phyloP scores from a whole-genome alignment of 352 stramenopile species.

The Chrysophaeum taylorii region DNA sequence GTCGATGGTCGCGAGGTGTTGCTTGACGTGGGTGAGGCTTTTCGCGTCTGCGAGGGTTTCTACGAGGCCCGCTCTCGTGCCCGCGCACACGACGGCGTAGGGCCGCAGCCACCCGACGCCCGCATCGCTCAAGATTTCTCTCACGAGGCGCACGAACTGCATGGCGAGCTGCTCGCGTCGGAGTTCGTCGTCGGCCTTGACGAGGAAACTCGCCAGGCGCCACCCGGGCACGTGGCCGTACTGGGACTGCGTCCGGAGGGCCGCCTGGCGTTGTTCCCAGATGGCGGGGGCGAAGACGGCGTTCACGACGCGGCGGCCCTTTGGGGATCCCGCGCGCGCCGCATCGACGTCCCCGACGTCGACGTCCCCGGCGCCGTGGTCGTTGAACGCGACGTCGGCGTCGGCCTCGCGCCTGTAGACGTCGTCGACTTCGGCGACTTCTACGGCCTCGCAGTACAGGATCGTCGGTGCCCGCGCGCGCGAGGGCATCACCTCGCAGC shows the following conservation, averaged over 20 bases:
- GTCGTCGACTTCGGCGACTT: neutral
- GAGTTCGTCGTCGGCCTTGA: conserved; percentile 63
- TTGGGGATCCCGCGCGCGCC: no score
- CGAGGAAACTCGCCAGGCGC: conserved; percentile 53
- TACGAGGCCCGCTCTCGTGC: conserved; percentile 70
- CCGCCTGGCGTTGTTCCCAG: conserved; percentile 3
- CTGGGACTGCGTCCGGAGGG: conserved; percentile 26
- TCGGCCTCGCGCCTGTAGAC: neutral
- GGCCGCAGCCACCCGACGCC: conserved; percentile 72
- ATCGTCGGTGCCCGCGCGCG: conserved; percentile 9
- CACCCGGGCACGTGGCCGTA: conserved; percentile 49
- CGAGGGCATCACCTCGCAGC: conserved; percentile 7
- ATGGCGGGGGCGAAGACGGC: neutral
- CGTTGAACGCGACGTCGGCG: neutral
- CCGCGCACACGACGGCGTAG: conserved; percentile 78
- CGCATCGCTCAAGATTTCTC: conserved; percentile 32
- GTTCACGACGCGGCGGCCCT: neutral
- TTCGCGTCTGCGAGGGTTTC: conserved; percentile 76
- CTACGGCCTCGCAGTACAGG: conserved; percentile 8
- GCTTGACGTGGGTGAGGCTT: conserved; percentile 75
- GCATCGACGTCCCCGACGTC: no score
- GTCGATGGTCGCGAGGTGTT: conserved; percentile 35
- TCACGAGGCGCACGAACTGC: conserved; percentile 33
- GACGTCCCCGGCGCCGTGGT: no score
- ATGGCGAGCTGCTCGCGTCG: conserved; percentile 57